phyloP scores from a whole-genome alignment of 768 basidiomycete genomes.

The Cystobasidium tubakii region DNA sequence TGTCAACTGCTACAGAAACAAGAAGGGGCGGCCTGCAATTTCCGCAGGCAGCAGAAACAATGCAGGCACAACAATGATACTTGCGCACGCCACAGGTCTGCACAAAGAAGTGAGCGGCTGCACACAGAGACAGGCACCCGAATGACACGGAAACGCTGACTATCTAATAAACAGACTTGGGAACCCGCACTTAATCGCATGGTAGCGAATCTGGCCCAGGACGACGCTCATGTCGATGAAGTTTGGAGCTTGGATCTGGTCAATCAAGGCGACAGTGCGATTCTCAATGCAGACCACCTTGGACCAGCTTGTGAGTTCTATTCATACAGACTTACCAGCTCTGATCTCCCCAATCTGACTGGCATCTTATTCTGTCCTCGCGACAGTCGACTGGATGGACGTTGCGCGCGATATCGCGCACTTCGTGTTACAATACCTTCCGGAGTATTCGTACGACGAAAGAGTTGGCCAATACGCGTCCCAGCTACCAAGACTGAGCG shows the following conservation, averaged over 20 bases:
- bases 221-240: slow-evolving; percentile 56
- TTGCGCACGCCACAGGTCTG: slow-evolving; percentile 5
- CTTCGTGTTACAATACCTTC: slow-evolving; percentile 66
- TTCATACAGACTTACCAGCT: background rate
- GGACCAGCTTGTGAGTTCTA: slow-evolving; percentile 54
- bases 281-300: slow-evolving; percentile 61
- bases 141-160: background rate
- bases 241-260: slow-evolving; percentile 77
- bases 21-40: background rate
- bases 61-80: background rate
- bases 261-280: slow-evolving; percentile 76
- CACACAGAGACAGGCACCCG: background rate
- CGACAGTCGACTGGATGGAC: slow-evolving; percentile 62
- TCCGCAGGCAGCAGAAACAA: background rate
- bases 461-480: background rate
- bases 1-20: slow-evolving; percentile 5
- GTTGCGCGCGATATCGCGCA: slow-evolving; percentile 70
- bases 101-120: background rate
- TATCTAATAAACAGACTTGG: slow-evolving; percentile 60
- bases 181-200: slow-evolving; percentile 62
- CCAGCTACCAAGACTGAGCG: background rate
- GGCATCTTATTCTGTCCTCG: background rate
- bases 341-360: background rate
- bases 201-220: slow-evolving; percentile 50
- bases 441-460: slow-evolving; percentile 44